Evolutionary conservation across 2,329 filamentous ascomycete species (phyloP).

Genomic region (Ascochyta koolunga): DNA sequence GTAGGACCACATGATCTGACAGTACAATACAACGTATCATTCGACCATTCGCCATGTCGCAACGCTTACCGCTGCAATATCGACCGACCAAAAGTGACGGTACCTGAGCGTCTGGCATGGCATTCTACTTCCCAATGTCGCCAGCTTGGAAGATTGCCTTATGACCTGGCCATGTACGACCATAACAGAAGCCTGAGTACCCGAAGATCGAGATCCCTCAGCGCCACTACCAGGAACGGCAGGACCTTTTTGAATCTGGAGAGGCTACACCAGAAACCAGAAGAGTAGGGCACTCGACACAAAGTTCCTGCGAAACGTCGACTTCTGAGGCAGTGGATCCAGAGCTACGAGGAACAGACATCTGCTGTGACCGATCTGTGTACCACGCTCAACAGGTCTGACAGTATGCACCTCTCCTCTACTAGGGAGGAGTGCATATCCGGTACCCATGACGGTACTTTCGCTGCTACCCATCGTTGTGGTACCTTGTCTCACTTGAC

Average conservation of each 20-base stretch:
- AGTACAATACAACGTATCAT: slow-evolving; percentile 16
- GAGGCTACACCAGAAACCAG: too few species aligned
- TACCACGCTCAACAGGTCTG: slow-evolving; percentile 7
- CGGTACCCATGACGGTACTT: slow-evolving; percentile 7
- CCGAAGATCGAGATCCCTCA: background rate
- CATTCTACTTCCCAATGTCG: background rate
- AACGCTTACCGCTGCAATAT: slow-evolving; percentile 9
- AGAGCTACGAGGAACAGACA: background rate
- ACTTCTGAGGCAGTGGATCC: background rate
- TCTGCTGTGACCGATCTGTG: slow-evolving; percentile 8
- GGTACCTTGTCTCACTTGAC: background rate
- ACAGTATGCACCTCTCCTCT: slow-evolving; percentile 9
- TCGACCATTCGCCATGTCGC: slow-evolving; percentile 8
- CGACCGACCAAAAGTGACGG: background rate
- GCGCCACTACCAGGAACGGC: background rate
- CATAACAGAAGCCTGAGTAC: background rate
- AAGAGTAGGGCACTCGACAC: background rate
- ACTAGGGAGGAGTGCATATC: slow-evolving; percentile 1
- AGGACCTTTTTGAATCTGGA: background rate
- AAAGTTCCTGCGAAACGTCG: background rate
- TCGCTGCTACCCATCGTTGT: background rate
- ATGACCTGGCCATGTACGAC: slow-evolving; percentile 1
- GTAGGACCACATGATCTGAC: slow-evolving; percentile 11
- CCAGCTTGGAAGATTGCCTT: background rate
- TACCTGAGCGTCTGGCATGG: slow-evolving; percentile 1